Evolutionary conservation across 164 flowering plant species (phyloP).

Genomic region (Aristolochia fimbriata): DNA sequence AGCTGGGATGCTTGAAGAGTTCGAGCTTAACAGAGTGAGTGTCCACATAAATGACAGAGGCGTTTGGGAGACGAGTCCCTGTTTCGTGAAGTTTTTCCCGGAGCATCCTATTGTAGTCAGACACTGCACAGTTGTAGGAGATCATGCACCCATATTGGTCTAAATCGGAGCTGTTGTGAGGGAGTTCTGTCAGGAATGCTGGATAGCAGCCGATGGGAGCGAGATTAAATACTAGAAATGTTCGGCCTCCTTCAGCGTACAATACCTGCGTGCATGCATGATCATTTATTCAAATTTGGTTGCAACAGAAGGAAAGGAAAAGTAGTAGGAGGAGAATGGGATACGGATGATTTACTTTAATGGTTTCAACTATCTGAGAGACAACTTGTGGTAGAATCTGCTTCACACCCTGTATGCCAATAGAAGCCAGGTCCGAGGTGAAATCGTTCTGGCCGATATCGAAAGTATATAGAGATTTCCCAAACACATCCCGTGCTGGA

Average conservation of each 20-base stretch:
- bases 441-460: constrained; percentile 93
- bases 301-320: too few relatives aligned
- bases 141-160: constrained; percentile 66
- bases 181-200: constrained; percentile 40
- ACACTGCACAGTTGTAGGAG: constrained; percentile 75
- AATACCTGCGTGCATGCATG: constrained; percentile 15
- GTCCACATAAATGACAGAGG: constrained; percentile 55
- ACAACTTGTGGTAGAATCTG: constrained; percentile 57
- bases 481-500: constrained; percentile 47
- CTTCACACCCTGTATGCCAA: constrained; percentile 49
- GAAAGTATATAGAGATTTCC: constrained; percentile 64
- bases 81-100: constrained; percentile 33
- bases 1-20: constrained; percentile 56
- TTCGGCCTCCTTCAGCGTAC: constrained; percentile 56
- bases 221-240: constrained; percentile 59
- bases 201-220: constrained; percentile 90
- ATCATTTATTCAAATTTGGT: too few relatives aligned
- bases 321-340: not conserved
- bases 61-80: constrained; percentile 35
- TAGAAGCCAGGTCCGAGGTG: constrained; percentile 43
- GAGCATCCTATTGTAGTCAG: constrained; percentile 56
- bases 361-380: constrained; percentile 41
- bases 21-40: constrained; percentile 46
- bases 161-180: constrained; percentile 43
- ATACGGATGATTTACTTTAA: constrained; percentile 37